These are phyloP conservation scores for Sporothrix pallida DNA, from an alignment of 2,329 filamentous ascomycete species.

Conservation along the genomic window DNA sequence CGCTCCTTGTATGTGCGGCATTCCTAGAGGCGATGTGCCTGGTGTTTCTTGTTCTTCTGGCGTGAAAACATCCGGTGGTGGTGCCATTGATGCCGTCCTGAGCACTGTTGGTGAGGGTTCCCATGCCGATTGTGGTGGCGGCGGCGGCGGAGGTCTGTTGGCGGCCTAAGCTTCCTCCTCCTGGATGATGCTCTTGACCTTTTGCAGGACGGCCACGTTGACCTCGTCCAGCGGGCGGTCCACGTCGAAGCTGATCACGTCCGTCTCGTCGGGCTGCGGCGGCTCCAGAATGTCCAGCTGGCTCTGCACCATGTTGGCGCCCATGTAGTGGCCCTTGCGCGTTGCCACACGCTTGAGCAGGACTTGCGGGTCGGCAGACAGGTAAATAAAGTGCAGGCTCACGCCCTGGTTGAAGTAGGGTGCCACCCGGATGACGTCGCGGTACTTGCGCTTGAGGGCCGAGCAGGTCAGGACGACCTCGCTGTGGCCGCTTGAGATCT, in stretches of 20 bases:
- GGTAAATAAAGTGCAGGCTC: constrained; percentile 91
- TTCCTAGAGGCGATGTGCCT: too few relatives aligned
- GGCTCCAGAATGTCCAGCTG: constrained; percentile 89
- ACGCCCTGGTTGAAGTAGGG: constrained; percentile 75
- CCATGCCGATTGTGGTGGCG: too few relatives aligned
- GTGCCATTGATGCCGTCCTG: too few relatives aligned
- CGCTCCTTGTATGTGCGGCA: too few relatives aligned
- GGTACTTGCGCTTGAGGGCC: constrained; percentile 94
- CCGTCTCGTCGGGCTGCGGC: constrained; percentile 71
- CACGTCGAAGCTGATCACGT: constrained; percentile 75
- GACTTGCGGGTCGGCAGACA: constrained; percentile 76
- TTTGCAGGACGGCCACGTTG: constrained; percentile 62
- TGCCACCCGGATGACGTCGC: constrained; percentile 85
- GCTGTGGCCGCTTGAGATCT: constrained; percentile 61
- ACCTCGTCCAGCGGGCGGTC: constrained; percentile 64
- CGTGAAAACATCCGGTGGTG: too few relatives aligned
- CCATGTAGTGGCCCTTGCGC: constrained; percentile 91
- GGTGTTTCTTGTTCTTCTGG: too few relatives aligned
- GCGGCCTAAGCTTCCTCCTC: constrained; percentile 21
- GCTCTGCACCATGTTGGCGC: constrained; percentile 90
- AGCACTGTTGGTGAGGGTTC: too few relatives aligned
- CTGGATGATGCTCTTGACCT: constrained; percentile 52
- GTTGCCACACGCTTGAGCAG: constrained; percentile 76
- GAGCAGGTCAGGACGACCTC: constrained; percentile 97
- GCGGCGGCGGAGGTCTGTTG: too few relatives aligned